Conservation (phyloP, 1,284 basidiomycete genomes). For the Trametes hirsuta region DNA sequence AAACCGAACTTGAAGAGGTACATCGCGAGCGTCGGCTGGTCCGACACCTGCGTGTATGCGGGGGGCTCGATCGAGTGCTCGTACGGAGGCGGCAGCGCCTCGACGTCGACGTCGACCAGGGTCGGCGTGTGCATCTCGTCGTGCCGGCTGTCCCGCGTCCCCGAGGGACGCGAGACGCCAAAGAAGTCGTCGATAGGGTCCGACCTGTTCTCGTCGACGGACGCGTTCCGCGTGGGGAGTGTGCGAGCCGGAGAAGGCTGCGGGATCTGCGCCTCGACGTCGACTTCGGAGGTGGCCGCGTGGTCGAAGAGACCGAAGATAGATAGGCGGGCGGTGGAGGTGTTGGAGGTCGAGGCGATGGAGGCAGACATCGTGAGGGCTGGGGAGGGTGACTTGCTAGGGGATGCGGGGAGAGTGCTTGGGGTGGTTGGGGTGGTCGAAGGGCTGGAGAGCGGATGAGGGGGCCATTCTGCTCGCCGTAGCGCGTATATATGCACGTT, state of each 20-base stretch:
- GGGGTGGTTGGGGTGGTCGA: neutral
- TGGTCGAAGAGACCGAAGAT: conserved; percentile 24
- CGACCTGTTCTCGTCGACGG: conserved; percentile 19
- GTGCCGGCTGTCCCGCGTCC: conserved; percentile 35
- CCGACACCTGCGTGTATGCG: conserved; percentile 29
- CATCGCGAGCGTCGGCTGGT: conserved; percentile 38
- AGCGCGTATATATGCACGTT: conserved; percentile 5
- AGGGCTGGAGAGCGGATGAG: conserved; percentile 1
- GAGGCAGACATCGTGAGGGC: conserved; percentile 12
- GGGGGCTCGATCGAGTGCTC: conserved; percentile 28
- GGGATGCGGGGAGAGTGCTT: conserved; percentile 1
- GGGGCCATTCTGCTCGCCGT: conserved; percentile 7
- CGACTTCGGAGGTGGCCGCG: conserved; percentile 15
- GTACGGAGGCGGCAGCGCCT: conserved; percentile 31
- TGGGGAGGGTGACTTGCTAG: neutral
- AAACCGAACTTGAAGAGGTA: conserved; percentile 40
- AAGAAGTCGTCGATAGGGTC: conserved; percentile 37
- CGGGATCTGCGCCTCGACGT: conserved; percentile 16
- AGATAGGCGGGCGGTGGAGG: conserved; percentile 15
- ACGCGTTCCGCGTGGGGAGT: conserved; percentile 14
- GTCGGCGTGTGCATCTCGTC: conserved; percentile 22
- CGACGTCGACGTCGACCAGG: conserved; percentile 12
- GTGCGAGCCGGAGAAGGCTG: conserved; percentile 11
- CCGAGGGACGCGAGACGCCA: conserved; percentile 26
- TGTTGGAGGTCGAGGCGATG: conserved; percentile 2